Base-by-base conservation (phyloP, 2,329 filamentous ascomycete species). In the Dothistroma pini region DNA sequence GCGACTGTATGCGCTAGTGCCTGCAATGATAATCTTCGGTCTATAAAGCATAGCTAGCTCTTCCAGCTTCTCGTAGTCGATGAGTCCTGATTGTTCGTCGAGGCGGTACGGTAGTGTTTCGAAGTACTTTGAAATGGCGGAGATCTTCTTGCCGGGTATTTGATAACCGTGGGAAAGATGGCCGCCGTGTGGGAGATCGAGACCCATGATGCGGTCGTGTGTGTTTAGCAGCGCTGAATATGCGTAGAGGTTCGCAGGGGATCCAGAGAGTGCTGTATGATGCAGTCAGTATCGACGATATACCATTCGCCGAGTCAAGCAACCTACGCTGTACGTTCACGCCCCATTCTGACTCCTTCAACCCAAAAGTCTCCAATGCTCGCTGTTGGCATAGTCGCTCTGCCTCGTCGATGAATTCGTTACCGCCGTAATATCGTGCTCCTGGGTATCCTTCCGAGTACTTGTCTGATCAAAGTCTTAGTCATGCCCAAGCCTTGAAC, bases 361-460 rank as follows among this genome's bases (percentile, higher is more conserved):
- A 80, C 75, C 91, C 85, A 83, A 97, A 99, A 61, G 93, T 89
- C 80, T 91, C 85, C 66, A 99, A 88, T 68, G 95, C 95, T 80
- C 95, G 89, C 78, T 87, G 84, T 83, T 99, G 95, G 85, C 95
- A 99, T 64, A 96, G 89, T 69, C 89, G 84, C 85, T 99, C 95
- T 72, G 96, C 91, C 79, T 91, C 84, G 78, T 99, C 95, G 70
- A 99, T 99, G 85, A 95, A 91, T 84, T 99, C 90, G 83, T 99
- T 99, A 75, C 95, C 95, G 75, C 95, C 95, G 75, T 99, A 99
- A 86, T 99, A 99, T 80, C 95, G 89, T 73, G 95, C 95, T 76
- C 95, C 95, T 70, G 95, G 95, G 72, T 99, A 99, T 56, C 95
- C 95, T 78, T 99, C 95, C 0, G 95, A 97, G 80, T 99, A 99